Evolutionary conservation across 176 grass and related monocot genomes (phyloP), one percentile per base, ranked within the genome.

Genomic region (Zea luxurians): DNA sequence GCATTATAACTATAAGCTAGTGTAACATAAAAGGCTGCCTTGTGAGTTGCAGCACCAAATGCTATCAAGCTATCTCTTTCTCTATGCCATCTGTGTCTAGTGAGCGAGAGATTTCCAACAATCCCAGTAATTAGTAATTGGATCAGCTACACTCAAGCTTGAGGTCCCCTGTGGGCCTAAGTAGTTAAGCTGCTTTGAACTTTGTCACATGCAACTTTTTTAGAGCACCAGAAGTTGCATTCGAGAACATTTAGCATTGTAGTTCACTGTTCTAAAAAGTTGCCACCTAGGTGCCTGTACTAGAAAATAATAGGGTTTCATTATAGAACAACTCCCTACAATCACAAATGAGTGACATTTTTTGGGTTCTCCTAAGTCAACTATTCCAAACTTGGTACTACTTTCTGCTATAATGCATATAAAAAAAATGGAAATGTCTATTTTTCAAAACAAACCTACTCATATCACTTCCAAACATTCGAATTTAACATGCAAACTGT

Each of bases 221-320:
- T 64, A 38, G 13, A 38, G 35, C 35, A 64, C 12, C 15, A 54
- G 50, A 54, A 54, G 38, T 46, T 53, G 65, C 17, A 52, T 47
- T 66, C 48, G 58, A 75, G 38, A 52, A 66, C 40, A 74, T 74
- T 66, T 66, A 63, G 34, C 9, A 1, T 6, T 82, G 60, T 37
- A 66, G 60, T 65, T 44, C 17, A 68, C 66, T 68, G n/a, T 13
- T 27, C 4, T 21, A 21, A 21, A 68, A 68, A 0, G 17, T 4
- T 43, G 16, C 3, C 16, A 10, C 10, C 40, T 43, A 45, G 17
- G 17, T 18, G 8, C 8, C 6, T 46, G 20, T 48, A 13, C 12
- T 48, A 69, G 18, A 48, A 34, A 27, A 10, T 2, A 74, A 38
- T 36, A 44, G 7, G 7, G 48, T 46, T 74, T 47, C 44, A 83